These are phyloP conservation scores for Curvularia sp. DNA, from an alignment of 2,329 filamentous ascomycete genomes.

Conservation along the genomic window DNA sequence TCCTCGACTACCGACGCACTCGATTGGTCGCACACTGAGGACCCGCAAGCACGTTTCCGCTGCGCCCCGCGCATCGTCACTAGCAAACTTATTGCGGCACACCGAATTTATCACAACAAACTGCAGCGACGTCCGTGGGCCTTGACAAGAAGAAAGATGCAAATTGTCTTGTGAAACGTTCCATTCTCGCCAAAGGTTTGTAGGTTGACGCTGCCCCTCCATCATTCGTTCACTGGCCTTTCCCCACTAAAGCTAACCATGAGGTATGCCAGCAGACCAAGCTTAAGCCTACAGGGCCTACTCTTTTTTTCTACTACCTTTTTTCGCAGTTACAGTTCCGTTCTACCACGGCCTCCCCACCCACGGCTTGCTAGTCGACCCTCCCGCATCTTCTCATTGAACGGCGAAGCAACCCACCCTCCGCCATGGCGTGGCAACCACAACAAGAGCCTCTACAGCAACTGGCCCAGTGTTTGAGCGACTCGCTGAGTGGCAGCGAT, in stretches of 20 bases:
- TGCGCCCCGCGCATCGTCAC: slow-evolving; percentile 40
- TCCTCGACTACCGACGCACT: slow-evolving; percentile 26
- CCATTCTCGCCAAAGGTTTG: slow-evolving; percentile 38
- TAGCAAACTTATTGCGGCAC: slow-evolving; percentile 43
- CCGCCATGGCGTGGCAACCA: slow-evolving; percentile 88
- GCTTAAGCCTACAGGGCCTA: slow-evolving; percentile 35
- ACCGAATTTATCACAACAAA: slow-evolving; percentile 27
- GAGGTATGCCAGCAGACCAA: slow-evolving; percentile 39
- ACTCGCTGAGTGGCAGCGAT: slow-evolving; percentile 87
- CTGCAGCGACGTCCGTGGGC: slow-evolving; percentile 18
- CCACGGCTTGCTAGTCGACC: slow-evolving; percentile 13
- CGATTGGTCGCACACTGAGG: slow-evolving; percentile 20
- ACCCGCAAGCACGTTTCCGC: slow-evolving; percentile 33
- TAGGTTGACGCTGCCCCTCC: slow-evolving; percentile 36
- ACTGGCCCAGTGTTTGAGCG: slow-evolving; percentile 85
- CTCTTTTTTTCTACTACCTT: slow-evolving; percentile 19
- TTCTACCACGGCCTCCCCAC: slow-evolving; percentile 10
- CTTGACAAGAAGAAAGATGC: slow-evolving; percentile 26
- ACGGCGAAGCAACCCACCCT: slow-evolving; percentile 23
- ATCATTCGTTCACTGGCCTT: slow-evolving; percentile 31
- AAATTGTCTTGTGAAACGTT: slow-evolving; percentile 43
- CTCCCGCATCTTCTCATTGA: slow-evolving; percentile 19
- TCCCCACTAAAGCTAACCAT: slow-evolving; percentile 44
- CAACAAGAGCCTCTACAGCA: slow-evolving; percentile 85
- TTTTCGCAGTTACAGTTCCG: slow-evolving; percentile 19